Evolutionary conservation across 1,284 basidiomycete genomes (phyloP), one percentile per base, ranked within the genome.

Genomic region (Wolfiporia cocos): DNA sequence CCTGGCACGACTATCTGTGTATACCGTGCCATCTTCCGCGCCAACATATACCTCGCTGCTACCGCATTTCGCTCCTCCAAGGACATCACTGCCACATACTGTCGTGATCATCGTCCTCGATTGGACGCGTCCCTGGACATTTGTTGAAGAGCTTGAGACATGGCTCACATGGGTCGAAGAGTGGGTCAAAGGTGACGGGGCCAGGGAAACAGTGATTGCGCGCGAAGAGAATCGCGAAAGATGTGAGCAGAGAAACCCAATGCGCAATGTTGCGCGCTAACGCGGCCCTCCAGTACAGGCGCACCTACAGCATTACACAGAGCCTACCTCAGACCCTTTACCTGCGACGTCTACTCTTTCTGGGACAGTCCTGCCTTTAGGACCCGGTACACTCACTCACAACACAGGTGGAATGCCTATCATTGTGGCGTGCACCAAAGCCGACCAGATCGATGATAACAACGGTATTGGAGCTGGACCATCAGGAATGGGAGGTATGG

Each of bases 81-180:
- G 74, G 44, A 66, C 75, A 14, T 70, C 80, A 4, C 63, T 93
- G 7, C 73, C 81, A 28, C 86, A 95, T 55, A 88, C 91, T 0
- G 72, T 92, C 11, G 78, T 93, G 37, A 69, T 97, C 53, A 87
- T 98, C 52, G 77, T 86, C 0, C 70, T 98, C n/a, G 95, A 99
- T 62, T 98, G 94, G 95, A 92, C 92, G 51, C 78, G 79, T 52
- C 95, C 95, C 0, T 92, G 89, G 80, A 78, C 82, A 0, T 97
- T 98, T 64, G 63, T 95, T 1, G 79, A 86, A n/a, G 88, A 98
- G 56, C 68, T 99, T 4, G 70, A 87, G 46, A 76, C 70, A 33
- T 98, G 95, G 95, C 67, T 98, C 34, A 65, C 63, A 40, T 91
- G 89, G 86, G 70, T 95, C 14, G 88, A 93, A 53, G 60, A 64